Base-by-base conservation (phyloP, 345 rosid genomes). In the Citrus inodora region DNA sequence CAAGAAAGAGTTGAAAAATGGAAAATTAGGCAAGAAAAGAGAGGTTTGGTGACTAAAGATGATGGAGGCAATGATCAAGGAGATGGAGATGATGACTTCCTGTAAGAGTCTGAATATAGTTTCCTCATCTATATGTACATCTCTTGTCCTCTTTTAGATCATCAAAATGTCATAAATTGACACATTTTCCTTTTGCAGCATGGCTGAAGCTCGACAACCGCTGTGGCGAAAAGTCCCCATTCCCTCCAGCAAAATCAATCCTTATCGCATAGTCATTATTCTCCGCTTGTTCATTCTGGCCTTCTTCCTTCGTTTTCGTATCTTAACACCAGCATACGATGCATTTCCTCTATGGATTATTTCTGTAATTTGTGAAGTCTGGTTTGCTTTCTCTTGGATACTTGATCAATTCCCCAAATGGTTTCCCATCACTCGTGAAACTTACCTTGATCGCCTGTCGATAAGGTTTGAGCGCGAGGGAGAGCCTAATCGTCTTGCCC, bases 321-420 rank as follows among this genome's bases (percentile, higher is more conserved):
- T 96, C 80, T 66, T 91, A 79, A 96, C 97, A 75, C 99, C 99
- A 59, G 98, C 98, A 11, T 72, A 73, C 4, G 99, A 96, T 76
- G 99, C 99, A 32, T 93, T 71, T 80, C 95, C 99, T 11, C 82
- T 95, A 32, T 95, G 99, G 99, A 91, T 94, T 46, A 90, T 89
- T 79, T 95, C 99, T 51, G 97, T 95, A 55, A 92, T 93, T 67
- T 96, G 98, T 42, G 98, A 96, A 84, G 87, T 92, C 22, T 96
- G 99, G 99, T 96, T 93, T 67, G 99, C 95, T 0, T 80, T 93
- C 63, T 96, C 98, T 46, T 96, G 99, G 99, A 96, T 96, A 17
- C 98, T 96, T 2, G 98, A 96, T 25, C 99, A 96, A 89, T 96
- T 96, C 82, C 98, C 98, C 6, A 96, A 96, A 89, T 96, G 99